Conservation (phyloP, 1,139 yeast genomes). For the Suhomyces chickasaworum region DNA sequence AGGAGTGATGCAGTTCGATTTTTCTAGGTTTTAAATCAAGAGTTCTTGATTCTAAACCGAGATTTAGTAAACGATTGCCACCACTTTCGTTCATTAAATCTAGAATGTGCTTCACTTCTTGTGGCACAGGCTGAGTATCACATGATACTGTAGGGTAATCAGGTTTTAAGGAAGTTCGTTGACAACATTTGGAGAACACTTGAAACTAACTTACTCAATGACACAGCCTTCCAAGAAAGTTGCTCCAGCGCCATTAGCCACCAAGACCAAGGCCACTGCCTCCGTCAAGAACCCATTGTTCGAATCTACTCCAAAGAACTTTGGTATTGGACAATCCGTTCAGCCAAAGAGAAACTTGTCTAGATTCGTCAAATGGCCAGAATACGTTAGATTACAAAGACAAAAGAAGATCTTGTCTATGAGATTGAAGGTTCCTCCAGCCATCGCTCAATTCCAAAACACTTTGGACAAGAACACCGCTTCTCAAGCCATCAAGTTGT, state of each 20-base stretch:
- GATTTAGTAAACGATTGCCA: not conserved
- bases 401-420: constrained; percentile 93
- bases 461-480: constrained; percentile 98
- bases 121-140: constrained; percentile 53
- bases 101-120: constrained; percentile 40
- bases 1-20: constrained; percentile 34
- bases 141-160: constrained; percentile 45
- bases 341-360: constrained; percentile 96
- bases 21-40: constrained; percentile 4
- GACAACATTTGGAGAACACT: constrained; percentile 33
- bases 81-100: not conserved
- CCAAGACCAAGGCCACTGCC: constrained; percentile 33
- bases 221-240: constrained; percentile 62
- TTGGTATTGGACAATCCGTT: constrained; percentile 92
- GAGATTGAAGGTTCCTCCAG: constrained; percentile 99
- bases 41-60: not conserved
- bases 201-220: constrained; percentile 61
- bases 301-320: constrained; percentile 88
- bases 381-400: constrained; percentile 94
- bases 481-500: constrained; percentile 91
- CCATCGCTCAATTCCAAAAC: constrained; percentile 93
- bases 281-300: constrained; percentile 59
- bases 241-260: constrained; percentile 53
- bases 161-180: constrained; percentile 32
- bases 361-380: constrained; percentile 98